These are phyloP conservation scores for Dioscorea alata DNA, from an alignment of 106 monocot genomes.

Conservation along the genomic window DNA sequence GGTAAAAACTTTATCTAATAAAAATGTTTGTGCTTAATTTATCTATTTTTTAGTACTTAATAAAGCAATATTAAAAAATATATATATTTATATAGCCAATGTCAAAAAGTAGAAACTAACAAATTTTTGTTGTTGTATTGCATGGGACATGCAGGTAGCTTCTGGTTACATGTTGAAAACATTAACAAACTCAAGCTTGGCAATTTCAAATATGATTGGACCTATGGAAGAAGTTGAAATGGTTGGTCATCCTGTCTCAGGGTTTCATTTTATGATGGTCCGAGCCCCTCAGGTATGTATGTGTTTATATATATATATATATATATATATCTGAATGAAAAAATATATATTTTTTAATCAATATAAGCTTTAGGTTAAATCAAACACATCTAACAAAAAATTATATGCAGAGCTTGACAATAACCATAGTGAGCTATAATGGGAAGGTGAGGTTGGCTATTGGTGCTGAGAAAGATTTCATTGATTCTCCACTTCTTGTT, in stretches of 20 bases:
- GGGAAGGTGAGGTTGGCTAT: slow-evolving; percentile 14
- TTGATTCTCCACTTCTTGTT: slow-evolving; percentile 6
- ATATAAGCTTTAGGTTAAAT: no score
- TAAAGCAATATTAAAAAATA: no score
- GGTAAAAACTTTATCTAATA: no score
- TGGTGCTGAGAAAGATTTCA: slow-evolving; percentile 20
- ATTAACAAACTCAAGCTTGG: slow-evolving; percentile 1
- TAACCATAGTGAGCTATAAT: slow-evolving; percentile 8
- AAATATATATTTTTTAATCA: no score
- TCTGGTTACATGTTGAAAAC: not conserved
- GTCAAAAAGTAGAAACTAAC: no score
- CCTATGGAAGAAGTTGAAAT: not conserved
- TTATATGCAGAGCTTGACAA: slow-evolving; percentile 1
- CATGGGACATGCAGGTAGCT: not conserved
- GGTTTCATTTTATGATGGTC: not conserved
- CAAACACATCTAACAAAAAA: no score
- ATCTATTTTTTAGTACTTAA: no score
- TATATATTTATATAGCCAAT: no score
- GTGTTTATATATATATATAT: not conserved
- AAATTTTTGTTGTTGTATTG: no score
- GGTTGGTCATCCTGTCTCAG: not conserved
- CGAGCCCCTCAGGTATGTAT: not conserved
- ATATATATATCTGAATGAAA: no score
- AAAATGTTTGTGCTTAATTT: no score
- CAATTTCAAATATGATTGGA: slow-evolving; percentile 1